Evolutionary conservation across 768 basidiomycete species (phyloP), one percentile per base, ranked within the genome.

Genomic region (Agrocybe pediades): DNA sequence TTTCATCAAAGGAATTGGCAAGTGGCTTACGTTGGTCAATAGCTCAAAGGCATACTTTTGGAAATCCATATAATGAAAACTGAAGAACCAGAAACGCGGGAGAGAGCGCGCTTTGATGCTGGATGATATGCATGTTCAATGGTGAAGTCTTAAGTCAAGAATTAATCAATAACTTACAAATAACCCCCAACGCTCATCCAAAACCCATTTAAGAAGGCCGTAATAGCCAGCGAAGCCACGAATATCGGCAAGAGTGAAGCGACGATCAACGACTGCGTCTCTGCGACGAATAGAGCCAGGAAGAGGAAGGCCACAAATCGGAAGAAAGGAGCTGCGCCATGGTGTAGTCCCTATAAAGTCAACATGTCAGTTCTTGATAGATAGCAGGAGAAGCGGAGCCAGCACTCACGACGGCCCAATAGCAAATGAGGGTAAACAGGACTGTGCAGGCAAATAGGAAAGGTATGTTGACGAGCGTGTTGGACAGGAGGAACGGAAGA

Each of bases 121-220:
- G 54, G 57, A 59, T 13, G 64, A 52, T n/a, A 53, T 36, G 51
- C 52, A 54, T 19, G 4, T 36, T n/a, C 41, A 51, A 17, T 19
- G 16, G 36, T n/a, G 23, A 20, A 20, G 17, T 21, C 17, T 6
- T 36, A 5, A 47, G 13, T 9, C 3, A 20, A 45, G 45, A 24
- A 24, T 26, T 6, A 36, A 40, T 41, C 21, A 29, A 50, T 2
- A 48, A 70, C 70, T 49, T 45, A 72, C 75, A 77, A 75, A 52
- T 78, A 76, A 11, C 75, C 74, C 24, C 78, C 74, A n/a, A 78
- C 74, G 51, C 75, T 74, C 83, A 85, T 85, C 82, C 81, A 84
- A 55, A 85, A 80, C 0, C 77, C 79, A 55, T 79, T 81, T 33
- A 79, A 55, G 58, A 83, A 85, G 6, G 76, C 73, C 11, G 74